Conservation (phyloP, 1,284 basidiomycete species). For the Violaceomyces palustris region DNA sequence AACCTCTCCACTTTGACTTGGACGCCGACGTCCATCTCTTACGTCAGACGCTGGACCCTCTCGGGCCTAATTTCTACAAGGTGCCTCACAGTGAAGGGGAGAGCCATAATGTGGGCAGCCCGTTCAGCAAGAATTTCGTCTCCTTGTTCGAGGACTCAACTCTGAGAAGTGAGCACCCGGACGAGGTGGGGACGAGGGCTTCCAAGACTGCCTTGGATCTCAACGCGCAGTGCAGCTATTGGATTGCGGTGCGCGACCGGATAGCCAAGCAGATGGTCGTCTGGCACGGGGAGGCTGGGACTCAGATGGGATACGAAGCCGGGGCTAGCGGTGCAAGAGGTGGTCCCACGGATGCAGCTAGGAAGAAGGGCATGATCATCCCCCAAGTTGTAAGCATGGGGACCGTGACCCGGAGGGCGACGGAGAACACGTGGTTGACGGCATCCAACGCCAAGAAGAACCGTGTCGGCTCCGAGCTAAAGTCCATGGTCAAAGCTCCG, state of each 20-base stretch:
- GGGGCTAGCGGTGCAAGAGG: slow-evolving; percentile 31
- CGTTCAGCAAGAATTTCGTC: slow-evolving; percentile 83
- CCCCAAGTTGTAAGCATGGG: slow-evolving; percentile 98
- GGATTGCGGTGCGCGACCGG: slow-evolving; percentile 89
- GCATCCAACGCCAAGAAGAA: slow-evolving; percentile 97
- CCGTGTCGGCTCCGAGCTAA: slow-evolving; percentile 92
- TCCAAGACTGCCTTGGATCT: slow-evolving; percentile 82
- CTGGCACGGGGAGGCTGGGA: slow-evolving; percentile 62
- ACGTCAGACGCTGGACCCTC: no score
- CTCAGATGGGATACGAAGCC: slow-evolving; percentile 53
- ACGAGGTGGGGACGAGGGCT: slow-evolving; percentile 61
- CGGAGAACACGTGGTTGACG: slow-evolving; percentile 97
- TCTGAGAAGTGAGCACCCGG: slow-evolving; percentile 51
- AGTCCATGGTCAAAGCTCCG: slow-evolving; percentile 93
- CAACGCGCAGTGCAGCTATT: slow-evolving; percentile 94
- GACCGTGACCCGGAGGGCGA: slow-evolving; percentile 91
- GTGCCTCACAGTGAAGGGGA: slow-evolving; percentile 95
- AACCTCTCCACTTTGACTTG: slow-evolving; percentile 28
- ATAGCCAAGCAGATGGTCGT: slow-evolving; percentile 91
- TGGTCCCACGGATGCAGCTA: slow-evolving; percentile 37
- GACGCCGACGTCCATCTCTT: slow-evolving; percentile 29
- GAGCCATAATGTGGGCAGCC: slow-evolving; percentile 84
- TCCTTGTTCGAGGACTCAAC: slow-evolving; percentile 76
- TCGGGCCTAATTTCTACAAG: slow-evolving; percentile 91
- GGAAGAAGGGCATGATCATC: slow-evolving; percentile 81